phyloP scores from a whole-genome alignment of 2,329 filamentous ascomycete species.

The Sporothrix pseudoabietina region DNA sequence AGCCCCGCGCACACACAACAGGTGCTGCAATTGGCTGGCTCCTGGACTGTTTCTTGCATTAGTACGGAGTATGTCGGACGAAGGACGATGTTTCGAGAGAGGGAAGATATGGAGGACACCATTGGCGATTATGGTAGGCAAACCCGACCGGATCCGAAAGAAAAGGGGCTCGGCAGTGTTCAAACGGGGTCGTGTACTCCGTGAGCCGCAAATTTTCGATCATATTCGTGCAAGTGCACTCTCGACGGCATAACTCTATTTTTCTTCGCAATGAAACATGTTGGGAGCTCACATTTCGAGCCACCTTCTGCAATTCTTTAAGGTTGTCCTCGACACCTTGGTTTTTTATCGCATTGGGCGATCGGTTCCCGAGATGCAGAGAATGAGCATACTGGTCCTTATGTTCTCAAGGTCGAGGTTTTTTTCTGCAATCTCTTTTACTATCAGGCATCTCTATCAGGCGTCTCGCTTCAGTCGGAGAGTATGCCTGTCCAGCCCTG shows the following conservation, averaged over 20 bases:
- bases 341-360: too few species aligned
- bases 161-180: not conserved
- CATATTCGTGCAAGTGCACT: not conserved
- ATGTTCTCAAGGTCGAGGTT: not conserved
- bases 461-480: not conserved
- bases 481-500: not conserved
- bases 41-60: not conserved
- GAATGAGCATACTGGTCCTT: too few species aligned
- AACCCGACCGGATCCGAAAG: constrained; percentile 4
- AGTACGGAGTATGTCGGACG: not conserved
- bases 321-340: too few species aligned
- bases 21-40: not conserved
- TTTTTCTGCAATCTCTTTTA: not conserved
- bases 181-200: not conserved
- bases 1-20: not conserved
- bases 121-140: not conserved
- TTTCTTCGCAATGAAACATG: not conserved
- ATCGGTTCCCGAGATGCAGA: too few species aligned
- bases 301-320: too few species aligned
- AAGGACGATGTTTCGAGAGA: not conserved
- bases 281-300: not conserved
- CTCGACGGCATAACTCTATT: not conserved
- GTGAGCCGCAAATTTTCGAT: not conserved
- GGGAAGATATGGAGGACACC: not conserved
- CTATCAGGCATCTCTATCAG: not conserved